These are phyloP conservation scores for Oryza australiensis DNA, from an alignment of 176 grass and related monocot species.

Conservation along the genomic window DNA sequence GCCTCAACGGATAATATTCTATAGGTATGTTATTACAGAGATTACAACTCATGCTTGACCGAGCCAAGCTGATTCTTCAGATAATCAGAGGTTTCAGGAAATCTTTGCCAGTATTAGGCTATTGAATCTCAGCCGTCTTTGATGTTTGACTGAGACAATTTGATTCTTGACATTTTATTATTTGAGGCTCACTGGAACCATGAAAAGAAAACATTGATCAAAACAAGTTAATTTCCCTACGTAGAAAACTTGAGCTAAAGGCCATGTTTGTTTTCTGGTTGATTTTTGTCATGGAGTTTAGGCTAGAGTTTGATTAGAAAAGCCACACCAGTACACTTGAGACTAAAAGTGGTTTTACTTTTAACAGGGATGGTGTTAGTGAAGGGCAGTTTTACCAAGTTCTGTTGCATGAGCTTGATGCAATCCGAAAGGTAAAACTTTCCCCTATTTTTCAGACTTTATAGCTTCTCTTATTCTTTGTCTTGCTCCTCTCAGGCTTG, in stretches of 20 bases:
- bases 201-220: background rate
- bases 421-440: constrained; percentile 66
- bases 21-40: constrained; percentile 52
- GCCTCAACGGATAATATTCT: constrained; percentile 79
- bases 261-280: background rate
- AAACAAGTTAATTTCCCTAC: background rate
- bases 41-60: background rate
- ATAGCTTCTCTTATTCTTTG: background rate
- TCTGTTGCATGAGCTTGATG: constrained; percentile 77
- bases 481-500: constrained; percentile 57
- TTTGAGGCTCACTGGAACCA: background rate
- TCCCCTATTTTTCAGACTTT: background rate
- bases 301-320: background rate
- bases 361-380: constrained; percentile 80
- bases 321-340: background rate
- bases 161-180: background rate
- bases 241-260: background rate
- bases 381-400: constrained; percentile 97
- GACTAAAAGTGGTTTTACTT: background rate
- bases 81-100: background rate
- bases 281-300: background rate
- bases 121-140: background rate
- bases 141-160: background rate
- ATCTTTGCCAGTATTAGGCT: background rate
- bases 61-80: background rate